Evolutionary conservation across 2,329 filamentous ascomycete genomes (phyloP), one percentile per base, ranked within the genome.

Genomic region (Samsoniella hepiali): DNA sequence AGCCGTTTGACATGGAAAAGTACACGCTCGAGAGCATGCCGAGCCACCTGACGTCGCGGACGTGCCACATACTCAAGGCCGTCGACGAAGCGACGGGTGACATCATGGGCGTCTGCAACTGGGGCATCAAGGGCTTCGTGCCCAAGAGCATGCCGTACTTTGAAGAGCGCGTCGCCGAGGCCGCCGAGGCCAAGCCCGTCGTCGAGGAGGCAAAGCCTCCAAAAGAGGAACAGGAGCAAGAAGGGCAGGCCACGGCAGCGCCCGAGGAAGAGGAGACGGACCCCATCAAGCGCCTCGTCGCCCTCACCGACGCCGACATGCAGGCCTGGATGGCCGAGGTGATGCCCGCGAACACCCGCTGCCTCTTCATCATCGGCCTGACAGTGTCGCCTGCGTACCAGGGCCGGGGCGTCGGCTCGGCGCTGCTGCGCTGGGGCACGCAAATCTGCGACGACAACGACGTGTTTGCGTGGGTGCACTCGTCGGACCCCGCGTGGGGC

Each of bases 391-490:
- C 75, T 3, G 64, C 63, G 3, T 69, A 67, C 50, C 72, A 76
- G 55, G 67, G 69, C 3, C 69, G 64, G 3, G 75, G 75, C 5
- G 66, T 76, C 13, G 76, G 74, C 3, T 68, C 69, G 0, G 70
- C 69, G 36, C 69, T 77, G 44, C 62, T 77, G 29, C 65, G 66
- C 34, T 74, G 71, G 70, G 75, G 74, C 29, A 73, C 71, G 5
- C 56, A 66, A 13, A 66, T 70, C 6, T 72, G 72, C 56, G 73
- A 76, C 53, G 58, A 67, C 6, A 59, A 68, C 36, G 65, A 67
- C 3, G 70, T 69, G 9, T 72, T 75, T 49, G 70, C 69, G 40
- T 76, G 74, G 74, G 74, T 74, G 54, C 73, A 75, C 63, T 72
- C 74, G 17, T 76, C 73, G 7, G 72, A 74, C 63, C 68, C 67